Evolutionary conservation across 768 basidiomycete genomes (phyloP), one percentile per base, ranked within the genome.

Genomic region (Infundibulicybe gibba): DNA sequence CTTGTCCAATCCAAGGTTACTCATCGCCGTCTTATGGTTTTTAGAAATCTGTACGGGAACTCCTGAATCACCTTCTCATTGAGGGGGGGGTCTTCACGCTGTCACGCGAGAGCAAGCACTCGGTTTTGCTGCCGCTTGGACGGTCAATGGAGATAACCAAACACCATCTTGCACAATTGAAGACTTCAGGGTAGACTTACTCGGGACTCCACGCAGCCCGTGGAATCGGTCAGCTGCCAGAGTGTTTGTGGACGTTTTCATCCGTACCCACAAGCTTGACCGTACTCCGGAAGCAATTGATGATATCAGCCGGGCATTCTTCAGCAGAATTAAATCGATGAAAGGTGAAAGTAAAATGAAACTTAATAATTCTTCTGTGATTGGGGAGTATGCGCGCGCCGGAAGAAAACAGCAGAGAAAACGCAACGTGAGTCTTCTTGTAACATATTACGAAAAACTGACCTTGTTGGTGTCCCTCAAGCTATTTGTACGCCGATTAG

Each of bases 181-280:
- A 10, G 33, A 12, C 14, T 48, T 48, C 25, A 41, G 40, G 6
- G 31, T 41, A n/a, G 42, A 48, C 33, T 14, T 48, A n/a, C 15
- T 44, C 15, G 47, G 47, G 10, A 5, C 47, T 15, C 47, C 47
- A 6, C 40, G 40, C 20, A 41, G 42, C 20, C 40, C 47, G 6
- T 48, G 47, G 47, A 48, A 48, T 34, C 41, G 1, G 33, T 48
- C 47, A 4, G 47, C 47, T 12, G 47, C 42, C 2, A 8, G 41
- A 31, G 47, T 48, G 9, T 48, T 48, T 43, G 17, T 19, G 6
- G 35, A 38, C 17, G 14, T 6, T 38, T 19, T 14, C n/a, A 19
- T 38, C 17, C 20, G 13, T 16, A 15, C 19, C 42, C 30, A 30
- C 15, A 20, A 21, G 11, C 41, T 21, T 31, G 20, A 40, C 8